These are phyloP conservation scores for Talaromyces sp. DNA, from an alignment of 2,329 filamentous ascomycete species.

Conservation along the genomic window DNA sequence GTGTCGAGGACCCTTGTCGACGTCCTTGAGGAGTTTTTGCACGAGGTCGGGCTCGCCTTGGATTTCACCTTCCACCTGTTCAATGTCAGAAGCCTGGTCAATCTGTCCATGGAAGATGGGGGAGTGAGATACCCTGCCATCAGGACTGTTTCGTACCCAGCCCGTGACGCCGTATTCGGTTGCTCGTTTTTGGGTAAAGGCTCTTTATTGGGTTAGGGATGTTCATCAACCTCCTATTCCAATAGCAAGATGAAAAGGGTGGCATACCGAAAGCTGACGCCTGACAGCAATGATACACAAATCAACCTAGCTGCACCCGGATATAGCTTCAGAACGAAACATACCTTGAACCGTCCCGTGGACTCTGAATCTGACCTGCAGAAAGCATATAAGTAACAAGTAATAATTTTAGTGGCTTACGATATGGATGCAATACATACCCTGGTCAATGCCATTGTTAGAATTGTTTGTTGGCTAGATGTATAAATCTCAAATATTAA, in stretches of 20 bases:
- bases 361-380: constrained; percentile 46
- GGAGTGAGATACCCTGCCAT: constrained; percentile 37
- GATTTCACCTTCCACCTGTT: constrained; percentile 81
- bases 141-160: constrained; percentile 48
- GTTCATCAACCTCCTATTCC: not conserved
- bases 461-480: not conserved
- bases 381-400: not conserved
- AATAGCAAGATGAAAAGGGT: not conserved
- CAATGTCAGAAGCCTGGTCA: not conserved
- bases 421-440: not conserved
- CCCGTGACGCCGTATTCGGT: constrained; percentile 44
- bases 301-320: not conserved
- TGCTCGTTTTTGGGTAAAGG: constrained; percentile 47
- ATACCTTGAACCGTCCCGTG: constrained; percentile 69
- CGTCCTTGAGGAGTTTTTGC: constrained; percentile 66
- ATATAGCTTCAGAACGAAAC: constrained; percentile 14
- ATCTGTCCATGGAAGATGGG: no score
- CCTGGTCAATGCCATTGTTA: constrained; percentile 15
- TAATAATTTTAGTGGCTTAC: no score
- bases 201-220: constrained; percentile 21
- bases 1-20: constrained; percentile 69
- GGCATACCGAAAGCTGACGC: constrained; percentile 51
- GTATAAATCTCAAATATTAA: not conserved
- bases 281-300: constrained; percentile 20
- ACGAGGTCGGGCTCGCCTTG: constrained; percentile 69